phyloP scores from a whole-genome alignment of 331 rosid species.

The Pyrus hybrid region DNA sequence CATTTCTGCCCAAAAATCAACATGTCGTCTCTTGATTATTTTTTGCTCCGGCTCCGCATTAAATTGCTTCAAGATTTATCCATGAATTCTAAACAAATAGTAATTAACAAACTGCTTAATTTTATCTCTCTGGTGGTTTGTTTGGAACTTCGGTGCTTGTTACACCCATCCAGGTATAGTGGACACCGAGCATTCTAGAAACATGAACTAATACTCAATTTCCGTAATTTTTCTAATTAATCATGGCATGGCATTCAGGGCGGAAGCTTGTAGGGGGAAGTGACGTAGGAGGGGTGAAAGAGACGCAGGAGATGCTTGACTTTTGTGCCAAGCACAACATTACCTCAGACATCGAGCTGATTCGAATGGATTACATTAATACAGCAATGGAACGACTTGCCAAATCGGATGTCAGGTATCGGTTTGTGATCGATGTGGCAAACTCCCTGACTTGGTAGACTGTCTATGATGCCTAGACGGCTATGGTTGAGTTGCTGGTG shows the following conservation, averaged over 20 bases:
- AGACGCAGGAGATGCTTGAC: conserved; percentile 93
- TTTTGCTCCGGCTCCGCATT: too few relatives aligned
- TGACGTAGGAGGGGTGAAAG: conserved; percentile 71
- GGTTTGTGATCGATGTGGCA: conserved; percentile 76
- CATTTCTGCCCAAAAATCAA: too few relatives aligned
- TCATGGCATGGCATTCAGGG: conserved; percentile 24
- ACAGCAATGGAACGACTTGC: conserved; percentile 61
- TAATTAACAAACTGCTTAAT: not conserved
- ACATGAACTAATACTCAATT: not conserved
- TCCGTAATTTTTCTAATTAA: not conserved
- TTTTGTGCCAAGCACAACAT: conserved; percentile 73
- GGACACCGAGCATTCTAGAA: not conserved
- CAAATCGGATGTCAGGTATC: conserved; percentile 70
- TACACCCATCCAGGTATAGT: not conserved
- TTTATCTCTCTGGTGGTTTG: not conserved
- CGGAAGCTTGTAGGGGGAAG: conserved; percentile 83
- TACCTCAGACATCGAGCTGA: conserved; percentile 68
- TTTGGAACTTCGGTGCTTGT: not conserved
- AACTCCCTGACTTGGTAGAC: conserved; percentile 39
- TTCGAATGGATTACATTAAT: conserved; percentile 46
- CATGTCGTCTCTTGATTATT: too few relatives aligned
- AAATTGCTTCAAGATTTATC: not conserved
- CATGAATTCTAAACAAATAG: not conserved
- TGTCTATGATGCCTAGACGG: not conserved
- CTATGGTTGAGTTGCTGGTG: too few relatives aligned